phyloP scores from a whole-genome alignment of 2,329 filamentous ascomycete species.

The Aspergillus viridinutans region DNA sequence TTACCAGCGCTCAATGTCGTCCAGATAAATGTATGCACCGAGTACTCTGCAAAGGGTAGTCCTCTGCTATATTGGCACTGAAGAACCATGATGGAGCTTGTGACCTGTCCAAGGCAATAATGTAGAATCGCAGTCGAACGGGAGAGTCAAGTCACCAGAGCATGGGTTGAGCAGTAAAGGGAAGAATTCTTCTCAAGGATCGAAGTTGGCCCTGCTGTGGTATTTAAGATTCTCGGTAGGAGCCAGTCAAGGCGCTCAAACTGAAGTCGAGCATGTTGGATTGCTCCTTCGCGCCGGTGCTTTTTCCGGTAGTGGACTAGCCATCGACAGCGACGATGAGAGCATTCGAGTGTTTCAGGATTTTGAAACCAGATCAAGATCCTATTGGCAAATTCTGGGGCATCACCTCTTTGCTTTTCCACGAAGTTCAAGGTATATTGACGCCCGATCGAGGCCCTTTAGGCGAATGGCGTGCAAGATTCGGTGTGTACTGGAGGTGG shows the following conservation, averaged over 20 bases:
- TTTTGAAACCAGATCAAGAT: not conserved
- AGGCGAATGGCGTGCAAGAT: not conserved
- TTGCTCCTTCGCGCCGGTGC: not conserved
- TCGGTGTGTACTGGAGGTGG: not conserved
- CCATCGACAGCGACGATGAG: not conserved
- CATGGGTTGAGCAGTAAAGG: not conserved
- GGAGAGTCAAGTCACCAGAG: not conserved
- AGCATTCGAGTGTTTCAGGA: not conserved
- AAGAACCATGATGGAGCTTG: not conserved
- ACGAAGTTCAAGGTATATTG: not conserved
- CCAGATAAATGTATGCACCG: not conserved
- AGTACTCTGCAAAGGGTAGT: no score
- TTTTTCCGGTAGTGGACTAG: not conserved
- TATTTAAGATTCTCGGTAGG: not conserved
- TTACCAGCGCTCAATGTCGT: not conserved
- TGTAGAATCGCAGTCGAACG: no score
- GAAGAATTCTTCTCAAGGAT: not conserved
- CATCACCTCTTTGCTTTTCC: not conserved
- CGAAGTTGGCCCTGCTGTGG: not conserved
- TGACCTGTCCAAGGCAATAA: not conserved
- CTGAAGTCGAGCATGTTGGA: not conserved
- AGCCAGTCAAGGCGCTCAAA: not conserved
- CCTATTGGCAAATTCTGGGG: not conserved
- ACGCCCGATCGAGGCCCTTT: not conserved
- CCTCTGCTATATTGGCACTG: not conserved